phyloP scores from a whole-genome alignment of 768 basidiomycete genomes.

The Mycena galopus region DNA sequence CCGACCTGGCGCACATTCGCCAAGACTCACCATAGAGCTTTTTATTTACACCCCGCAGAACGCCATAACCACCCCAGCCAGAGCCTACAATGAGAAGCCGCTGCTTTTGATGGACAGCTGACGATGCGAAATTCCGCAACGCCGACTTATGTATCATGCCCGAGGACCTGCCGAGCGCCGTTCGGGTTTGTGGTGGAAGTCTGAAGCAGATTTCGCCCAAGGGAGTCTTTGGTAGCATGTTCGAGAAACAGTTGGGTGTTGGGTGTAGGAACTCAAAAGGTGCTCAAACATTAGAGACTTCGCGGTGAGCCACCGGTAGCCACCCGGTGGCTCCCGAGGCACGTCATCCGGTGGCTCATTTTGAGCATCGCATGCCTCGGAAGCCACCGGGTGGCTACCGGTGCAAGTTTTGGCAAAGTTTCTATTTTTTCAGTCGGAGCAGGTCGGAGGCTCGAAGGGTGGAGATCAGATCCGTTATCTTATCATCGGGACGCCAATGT shows the following conservation, averaged over 20 bases:
- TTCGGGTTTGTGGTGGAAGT: background rate
- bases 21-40: conserved; percentile 72
- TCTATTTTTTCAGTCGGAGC: no score
- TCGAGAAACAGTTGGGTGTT: background rate
- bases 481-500: no score
- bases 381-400: no score
- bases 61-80: conserved; percentile 84
- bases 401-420: no score
- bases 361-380: no score
- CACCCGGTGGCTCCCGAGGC: no score
- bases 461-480: conserved; percentile 4
- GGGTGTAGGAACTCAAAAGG: background rate
- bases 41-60: conserved; percentile 76
- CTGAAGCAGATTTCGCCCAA: background rate
- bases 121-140: conserved; percentile 55
- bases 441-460: conserved; percentile 18
- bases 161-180: background rate
- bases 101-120: conserved; percentile 51
- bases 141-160: background rate
- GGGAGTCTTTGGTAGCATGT: conserved; percentile 10
- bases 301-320: no score
- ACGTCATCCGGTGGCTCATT: no score
- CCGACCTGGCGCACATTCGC: background rate
- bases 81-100: conserved; percentile 79
- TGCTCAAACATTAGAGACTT: background rate